Percentiles rank a stretch among this genome's conserved stretches.
These are phyloP conservation scores for Calocera cornea DNA, from an alignment of 768 basidiomycete genomes.

Conservation along the genomic window DNA sequence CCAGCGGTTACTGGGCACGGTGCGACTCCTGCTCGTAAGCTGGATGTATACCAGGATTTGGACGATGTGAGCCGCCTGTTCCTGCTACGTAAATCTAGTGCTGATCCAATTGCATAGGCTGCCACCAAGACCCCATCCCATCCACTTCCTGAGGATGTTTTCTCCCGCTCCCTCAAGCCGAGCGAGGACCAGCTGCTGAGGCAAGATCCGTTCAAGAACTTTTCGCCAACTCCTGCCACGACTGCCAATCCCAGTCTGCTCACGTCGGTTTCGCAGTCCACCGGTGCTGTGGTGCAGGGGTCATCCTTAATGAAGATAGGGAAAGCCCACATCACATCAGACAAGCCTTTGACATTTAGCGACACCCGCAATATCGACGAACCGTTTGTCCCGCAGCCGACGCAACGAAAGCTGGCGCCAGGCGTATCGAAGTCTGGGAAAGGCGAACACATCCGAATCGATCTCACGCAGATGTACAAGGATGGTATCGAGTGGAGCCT, in stretches of 20 bases:
- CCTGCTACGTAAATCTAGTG: neutral
- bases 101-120: neutral
- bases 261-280: neutral
- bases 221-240: conserved; percentile 10
- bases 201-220: conserved; percentile 29
- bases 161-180: conserved; percentile 16
- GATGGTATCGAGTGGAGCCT: conserved; percentile 72
- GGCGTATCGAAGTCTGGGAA: neutral
- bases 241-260: neutral
- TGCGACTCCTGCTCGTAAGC: conserved; percentile 21
- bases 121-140: neutral
- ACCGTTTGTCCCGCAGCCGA: conserved; percentile 8
- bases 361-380: neutral
- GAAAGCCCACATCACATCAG: neutral
- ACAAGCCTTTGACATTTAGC: neutral
- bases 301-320: neutral
- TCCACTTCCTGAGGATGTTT: conserved; percentile 21
- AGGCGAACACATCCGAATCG: conserved; percentile 38
- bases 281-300: neutral
- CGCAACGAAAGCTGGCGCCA: neutral
- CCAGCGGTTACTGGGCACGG: conserved; percentile 18
- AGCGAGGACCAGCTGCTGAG: conserved; percentile 30
- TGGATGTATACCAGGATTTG: conserved; percentile 32
- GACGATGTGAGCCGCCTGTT: conserved; percentile 9
- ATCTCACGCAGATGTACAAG: conserved; percentile 53